Evolutionary conservation across 2,329 filamentous ascomycete species (phyloP).

Genomic region (Diaporthe capsici): DNA sequence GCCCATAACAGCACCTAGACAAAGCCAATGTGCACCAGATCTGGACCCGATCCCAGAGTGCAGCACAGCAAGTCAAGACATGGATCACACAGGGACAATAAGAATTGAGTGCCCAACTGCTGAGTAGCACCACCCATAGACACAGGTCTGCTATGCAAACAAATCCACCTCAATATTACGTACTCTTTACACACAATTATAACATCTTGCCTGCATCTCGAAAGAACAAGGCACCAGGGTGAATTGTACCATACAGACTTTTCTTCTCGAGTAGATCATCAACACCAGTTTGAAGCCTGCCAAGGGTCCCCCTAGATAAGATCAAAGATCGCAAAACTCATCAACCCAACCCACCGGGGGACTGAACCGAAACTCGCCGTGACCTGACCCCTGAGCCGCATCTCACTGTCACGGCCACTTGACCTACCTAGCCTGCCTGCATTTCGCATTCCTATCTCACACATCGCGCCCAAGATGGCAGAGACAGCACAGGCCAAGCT

Average conservation of each 20-base stretch:
- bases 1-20: not conserved
- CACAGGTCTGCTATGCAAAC: not conserved
- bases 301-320: conserved; percentile 6
- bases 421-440: conserved; percentile 3
- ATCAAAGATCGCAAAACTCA: conserved; percentile 21
- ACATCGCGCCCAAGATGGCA: conserved; percentile 68
- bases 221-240: not conserved
- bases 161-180: too few relatives aligned
- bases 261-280: not conserved
- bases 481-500: conserved; percentile 81
- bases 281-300: conserved; percentile 5
- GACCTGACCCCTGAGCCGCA: conserved; percentile 15
- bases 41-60: not conserved
- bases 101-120: not conserved
- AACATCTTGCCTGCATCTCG: not conserved
- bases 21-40: conserved; percentile 19
- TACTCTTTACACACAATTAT: not conserved
- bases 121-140: not conserved
- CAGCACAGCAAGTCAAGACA: not conserved
- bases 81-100: not conserved
- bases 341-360: conserved; percentile 4
- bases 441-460: not conserved
- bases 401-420: not conserved
- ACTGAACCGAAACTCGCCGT: not conserved
- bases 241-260: not conserved